Base-by-base conservation (phyloP, 192 early-diverging fungal genomes). In the Jimgerdemannia lactiflua region DNA sequence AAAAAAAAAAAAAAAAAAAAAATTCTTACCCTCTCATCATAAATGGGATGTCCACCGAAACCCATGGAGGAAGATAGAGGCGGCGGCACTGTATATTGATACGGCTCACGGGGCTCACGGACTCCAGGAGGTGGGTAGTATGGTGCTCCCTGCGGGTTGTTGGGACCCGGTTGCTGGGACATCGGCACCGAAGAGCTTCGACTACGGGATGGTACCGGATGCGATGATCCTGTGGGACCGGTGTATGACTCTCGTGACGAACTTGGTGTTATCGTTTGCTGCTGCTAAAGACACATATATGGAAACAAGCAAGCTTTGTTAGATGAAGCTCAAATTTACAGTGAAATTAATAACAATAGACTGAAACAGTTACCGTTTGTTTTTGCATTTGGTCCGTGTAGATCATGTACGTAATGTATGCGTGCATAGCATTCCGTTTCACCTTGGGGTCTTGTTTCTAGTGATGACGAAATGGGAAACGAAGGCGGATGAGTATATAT, bases 351-450 rank as follows among this genome's bases (percentile, higher is more conserved):
- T 59, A 14, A 0, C 6, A 29, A 29, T 29, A 1, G 29, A 29
- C 29, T 29, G 29, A 29, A 59, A 59, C 14, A 59, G 8, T 59
- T 59, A 59, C 49, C 14, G 49, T 14, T 59, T 6, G 49, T 14
- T 59, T 59, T 14, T 59, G 49, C 76, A 20, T 77, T 67, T 76
- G 70, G 19, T 85, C 79, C 44, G 82, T 83, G 69, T 85, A 85
- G 42, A 85, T 85, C 84, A 85, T 83, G 64, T 85, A 86, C 40
- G 84, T 77, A 11, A 86, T 86, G 71, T 86, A 86, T 44, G 84
- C 79, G 69, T 86, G 84, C 70, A 79, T 77, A 4, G 84, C 84
- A 79, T 86, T 86, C 41, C 82, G 76, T 65, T 86, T 86, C 71
- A 83, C 71, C 63, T 86, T 86, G 42, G 82, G 82, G 76, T 86